Percentiles rank a stretch among this genome's conserved stretches.
phyloP scores from a whole-genome alignment of 495 filamentous ascomycete species.

The Trichoderma asperelloides region DNA sequence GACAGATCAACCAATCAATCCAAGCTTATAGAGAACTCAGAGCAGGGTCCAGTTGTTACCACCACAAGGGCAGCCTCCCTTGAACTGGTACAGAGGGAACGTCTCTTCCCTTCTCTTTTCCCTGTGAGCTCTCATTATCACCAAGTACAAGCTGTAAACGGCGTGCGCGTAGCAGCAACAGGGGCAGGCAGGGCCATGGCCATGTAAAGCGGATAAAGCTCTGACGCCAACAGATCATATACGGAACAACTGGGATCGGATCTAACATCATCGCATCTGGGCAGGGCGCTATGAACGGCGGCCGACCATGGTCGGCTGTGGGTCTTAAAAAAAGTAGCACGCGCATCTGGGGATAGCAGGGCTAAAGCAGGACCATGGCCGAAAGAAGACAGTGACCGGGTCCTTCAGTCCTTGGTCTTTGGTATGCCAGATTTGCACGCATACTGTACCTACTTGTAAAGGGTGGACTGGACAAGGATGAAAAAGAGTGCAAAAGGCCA shows the following conservation, averaged over 20 bases:
- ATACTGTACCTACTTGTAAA: not conserved
- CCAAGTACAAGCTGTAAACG: not conserved
- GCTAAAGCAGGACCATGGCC: not conserved
- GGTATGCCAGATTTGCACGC: slow-evolving; percentile 3
- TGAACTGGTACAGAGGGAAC: not conserved
- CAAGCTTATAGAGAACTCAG: not conserved
- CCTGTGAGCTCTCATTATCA: not conserved
- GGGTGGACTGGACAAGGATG: not conserved
- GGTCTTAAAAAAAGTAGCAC: not conserved
- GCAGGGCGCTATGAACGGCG: not conserved
- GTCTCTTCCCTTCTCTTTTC: not conserved
- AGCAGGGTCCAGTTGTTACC: not conserved
- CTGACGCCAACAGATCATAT: slow-evolving; percentile 3
- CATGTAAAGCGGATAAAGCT: not conserved
- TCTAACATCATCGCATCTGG: not conserved
- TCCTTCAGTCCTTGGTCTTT: not conserved
- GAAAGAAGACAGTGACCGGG: not conserved
- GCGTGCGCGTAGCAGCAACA: not conserved
- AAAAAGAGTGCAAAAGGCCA: not conserved
- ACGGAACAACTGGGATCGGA: not conserved
- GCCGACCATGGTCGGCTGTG: slow-evolving; percentile 1
- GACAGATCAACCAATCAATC: not conserved
- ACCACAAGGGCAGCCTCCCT: not conserved
- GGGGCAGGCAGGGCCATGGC: not conserved
- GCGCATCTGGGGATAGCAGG: not conserved